These are phyloP conservation scores for Aureobasidium sp. DNA, from an alignment of 2,329 filamentous ascomycete species.

Conservation along the genomic window DNA sequence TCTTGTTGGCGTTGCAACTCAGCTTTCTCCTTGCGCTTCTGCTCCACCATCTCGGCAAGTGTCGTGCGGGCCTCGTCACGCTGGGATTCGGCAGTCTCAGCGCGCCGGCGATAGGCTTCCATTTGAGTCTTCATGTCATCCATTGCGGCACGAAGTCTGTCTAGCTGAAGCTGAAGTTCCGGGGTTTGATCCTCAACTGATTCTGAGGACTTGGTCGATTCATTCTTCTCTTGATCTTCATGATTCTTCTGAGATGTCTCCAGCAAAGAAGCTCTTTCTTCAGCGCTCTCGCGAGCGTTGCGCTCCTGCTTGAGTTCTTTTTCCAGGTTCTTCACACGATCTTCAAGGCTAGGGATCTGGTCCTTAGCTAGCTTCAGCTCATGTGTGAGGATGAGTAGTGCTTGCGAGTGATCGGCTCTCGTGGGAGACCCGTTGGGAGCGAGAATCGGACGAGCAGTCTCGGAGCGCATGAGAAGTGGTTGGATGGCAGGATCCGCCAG, in stretches of 20 bases:
- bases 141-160: slow-evolving; percentile 73
- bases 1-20: slow-evolving; percentile 1
- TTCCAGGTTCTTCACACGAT: slow-evolving; percentile 75
- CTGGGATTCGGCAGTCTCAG: slow-evolving; percentile 72
- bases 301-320: slow-evolving; percentile 71
- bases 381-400: slow-evolving; percentile 78
- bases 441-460: slow-evolving; percentile 62
- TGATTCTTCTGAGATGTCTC: slow-evolving; percentile 38
- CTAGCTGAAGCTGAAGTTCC: slow-evolving; percentile 63
- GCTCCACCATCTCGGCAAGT: slow-evolving; percentile 79
- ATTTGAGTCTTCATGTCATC: slow-evolving; percentile 73
- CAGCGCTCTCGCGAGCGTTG: slow-evolving; percentile 72
- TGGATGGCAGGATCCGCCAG: slow-evolving; percentile 40
- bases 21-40: slow-evolving; percentile 49
- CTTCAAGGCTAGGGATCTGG: slow-evolving; percentile 76
- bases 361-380: slow-evolving; percentile 76
- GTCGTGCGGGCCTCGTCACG: slow-evolving; percentile 64
- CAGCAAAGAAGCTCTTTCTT: slow-evolving; percentile 69
- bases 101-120: slow-evolving; percentile 67
- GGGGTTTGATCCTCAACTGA: slow-evolving; percentile 19
- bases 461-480: slow-evolving; percentile 64
- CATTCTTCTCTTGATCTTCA: slow-evolving; percentile 25
- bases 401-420: slow-evolving; percentile 55
- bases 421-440: slow-evolving; percentile 51
- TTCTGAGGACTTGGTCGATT: slow-evolving; percentile 22